Base-by-base conservation (phyloP, 495 filamentous ascomycete genomes). In the Chlorociboria aeruginascens region DNA sequence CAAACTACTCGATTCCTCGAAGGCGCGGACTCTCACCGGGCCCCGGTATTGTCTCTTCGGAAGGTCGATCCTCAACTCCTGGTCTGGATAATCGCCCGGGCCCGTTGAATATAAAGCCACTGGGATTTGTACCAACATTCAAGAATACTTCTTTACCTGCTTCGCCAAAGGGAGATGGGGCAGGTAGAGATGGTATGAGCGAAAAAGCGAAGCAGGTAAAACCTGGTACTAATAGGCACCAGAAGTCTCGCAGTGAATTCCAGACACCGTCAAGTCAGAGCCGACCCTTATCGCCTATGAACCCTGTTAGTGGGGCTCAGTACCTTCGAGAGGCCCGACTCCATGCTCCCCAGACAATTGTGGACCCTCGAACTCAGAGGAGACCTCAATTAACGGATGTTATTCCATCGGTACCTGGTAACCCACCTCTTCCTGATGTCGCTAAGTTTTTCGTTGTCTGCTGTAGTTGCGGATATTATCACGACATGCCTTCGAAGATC, bases 381-480 rank as follows among this genome's bases (percentile, higher is more conserved):
- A 12, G 9, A 8, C 3, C 7, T 10, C 40, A 8, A 9, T 42
- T 28, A 6, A 28, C 20, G 20, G 20, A 25, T 4, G 20, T 28
- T 10, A 1, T 28, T 8, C 17, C 40, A 30, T 32, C 6, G 33
- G 35, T 3, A 33, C 34, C 11, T 31, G 35, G 9, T 41, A 49
- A 37, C 71, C 78, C 0, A 61, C 25, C 16, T 12, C 4, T 10
- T 9, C 20, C 20, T 25, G 20, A 25, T 25, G 20, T 88, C 37
- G 79, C 77, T 32, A 90, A 89, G 63, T 68, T 87, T 49, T 79
- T 90, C 49, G 83, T 89, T 6, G 80, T 89, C 47, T 90, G 85
- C 60, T 90, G 85, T 61, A 74, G 70, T 45, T 90, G 85, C 70
- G 80, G 80, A 45, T 86, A 81, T 61, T 89, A 82, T 73, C 82